These are phyloP conservation scores for Aspergillus versicolor DNA, from an alignment of 2,329 filamentous ascomycete species.

Conservation along the genomic window DNA sequence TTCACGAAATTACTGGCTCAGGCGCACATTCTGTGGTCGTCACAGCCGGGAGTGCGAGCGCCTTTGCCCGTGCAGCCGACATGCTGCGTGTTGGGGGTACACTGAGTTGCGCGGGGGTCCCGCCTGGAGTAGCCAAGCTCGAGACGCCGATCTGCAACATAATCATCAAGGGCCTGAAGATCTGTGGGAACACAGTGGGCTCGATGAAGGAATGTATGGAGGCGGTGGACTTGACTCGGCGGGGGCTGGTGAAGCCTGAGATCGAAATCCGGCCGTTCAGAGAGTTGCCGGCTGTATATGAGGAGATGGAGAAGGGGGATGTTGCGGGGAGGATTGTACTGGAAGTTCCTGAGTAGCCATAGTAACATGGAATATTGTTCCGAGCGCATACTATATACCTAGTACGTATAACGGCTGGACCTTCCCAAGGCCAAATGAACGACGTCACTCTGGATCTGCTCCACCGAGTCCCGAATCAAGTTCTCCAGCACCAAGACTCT, in stretches of 20 bases:
- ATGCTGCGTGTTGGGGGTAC: constrained; percentile 47
- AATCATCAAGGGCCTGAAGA: constrained; percentile 46
- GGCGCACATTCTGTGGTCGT: constrained; percentile 46
- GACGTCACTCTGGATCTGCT: not conserved
- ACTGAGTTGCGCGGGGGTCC: constrained; percentile 47
- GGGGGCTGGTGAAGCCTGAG: constrained; percentile 43
- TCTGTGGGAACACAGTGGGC: constrained; percentile 46
- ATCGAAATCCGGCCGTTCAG: constrained; percentile 43
- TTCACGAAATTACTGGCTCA: constrained; percentile 38
- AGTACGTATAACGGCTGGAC: not conserved
- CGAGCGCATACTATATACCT: not conserved
- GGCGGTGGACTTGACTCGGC: constrained; percentile 45
- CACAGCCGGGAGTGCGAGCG: constrained; percentile 42
- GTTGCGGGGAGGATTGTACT: constrained; percentile 46
- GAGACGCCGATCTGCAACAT: constrained; percentile 45
- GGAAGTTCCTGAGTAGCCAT: not conserved
- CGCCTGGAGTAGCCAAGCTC: constrained; percentile 38
- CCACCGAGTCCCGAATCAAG: not conserved
- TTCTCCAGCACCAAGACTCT: not conserved
- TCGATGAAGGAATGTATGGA: constrained; percentile 49
- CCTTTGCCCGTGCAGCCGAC: constrained; percentile 44
- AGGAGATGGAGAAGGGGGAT: constrained; percentile 47
- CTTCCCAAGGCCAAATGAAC: not conserved
- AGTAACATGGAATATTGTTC: not conserved
- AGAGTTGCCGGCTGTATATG: constrained; percentile 44